Evolutionary conservation across 805 yeast genomes (phyloP), one percentile per base, ranked within the genome.

Genomic region (Saccharomycopsis sp.): DNA sequence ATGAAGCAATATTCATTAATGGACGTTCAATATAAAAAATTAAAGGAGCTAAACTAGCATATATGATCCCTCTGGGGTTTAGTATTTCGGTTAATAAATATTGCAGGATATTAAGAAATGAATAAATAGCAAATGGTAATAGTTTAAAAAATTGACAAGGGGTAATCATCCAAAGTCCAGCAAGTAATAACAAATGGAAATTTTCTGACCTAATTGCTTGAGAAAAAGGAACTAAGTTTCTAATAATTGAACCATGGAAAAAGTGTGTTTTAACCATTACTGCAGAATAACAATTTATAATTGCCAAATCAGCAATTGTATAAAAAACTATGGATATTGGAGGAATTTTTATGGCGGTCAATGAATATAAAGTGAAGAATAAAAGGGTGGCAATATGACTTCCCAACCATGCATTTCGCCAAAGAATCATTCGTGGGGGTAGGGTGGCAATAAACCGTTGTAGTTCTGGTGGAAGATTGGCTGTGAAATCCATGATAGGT

Each of bases 1-100:
- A 72, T 48, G 82, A 83, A 20, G 92, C 94, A 13, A 95, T 94
- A 21, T 70, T 72, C 55, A 71, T 72, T 42, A 63, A 72, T 51
- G 81, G 79, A 47, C 76, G 94, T 3, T 79, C 74, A 57, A 83
- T 77, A 55, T 63, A 69, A 30, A 64, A 66, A 15, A 60, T 67
- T 5, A 64, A 71, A 69, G 44, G 63, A 76, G 47, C 67, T 69
- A 43, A 74, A 74, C 50, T 62, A 81, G 43, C 64, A 69, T 6
- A 23, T 8, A 23, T 8, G 6, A 10, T 10, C 10, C 26, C 26
- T 2, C 10, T 10, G 3, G 46, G 46, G 18, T 21, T 31, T 9
- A 45, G 33, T 10, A 42, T 19, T 15, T 42, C 27, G 8, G 21
- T n/a, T 10, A 35, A 19, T 3, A 35, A 23, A 21, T 27, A 46